A percentile compares a stretch with the other conserved stretches of the same genome.
Evolutionary conservation across 257 asterid species (phyloP).

Genomic region (Fraxinus anomala): DNA sequence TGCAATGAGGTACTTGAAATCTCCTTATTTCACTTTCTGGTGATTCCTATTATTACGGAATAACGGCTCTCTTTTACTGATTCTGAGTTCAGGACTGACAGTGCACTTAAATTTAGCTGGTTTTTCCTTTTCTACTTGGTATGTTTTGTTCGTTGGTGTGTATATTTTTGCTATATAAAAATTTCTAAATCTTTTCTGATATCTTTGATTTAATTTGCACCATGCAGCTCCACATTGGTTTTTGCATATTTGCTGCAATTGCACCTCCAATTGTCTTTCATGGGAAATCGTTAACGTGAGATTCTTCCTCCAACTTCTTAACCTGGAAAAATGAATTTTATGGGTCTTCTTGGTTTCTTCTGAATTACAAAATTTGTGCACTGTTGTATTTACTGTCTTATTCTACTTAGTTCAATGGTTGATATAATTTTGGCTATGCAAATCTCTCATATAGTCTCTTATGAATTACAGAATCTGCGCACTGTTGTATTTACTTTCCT

Average conservation of each 20-base stretch:
- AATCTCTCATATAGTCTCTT: background rate
- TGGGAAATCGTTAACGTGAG: slow-evolving; percentile 91
- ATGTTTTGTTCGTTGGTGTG: slow-evolving; percentile 16
- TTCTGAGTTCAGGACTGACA: slow-evolving; percentile 73
- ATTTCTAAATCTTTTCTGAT: slow-evolving; percentile 15
- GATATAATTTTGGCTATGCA: background rate
- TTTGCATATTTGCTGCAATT: slow-evolving; percentile 95
- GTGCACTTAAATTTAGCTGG: slow-evolving; percentile 94
- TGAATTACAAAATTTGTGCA: background rate
- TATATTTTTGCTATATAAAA: slow-evolving; percentile 5
- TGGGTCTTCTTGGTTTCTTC: background rate
- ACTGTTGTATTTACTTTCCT: background rate
- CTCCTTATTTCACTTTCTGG: slow-evolving; percentile 15
- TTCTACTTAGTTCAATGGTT: background rate
- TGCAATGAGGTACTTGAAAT: slow-evolving; percentile 72
- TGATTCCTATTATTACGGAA: background rate
- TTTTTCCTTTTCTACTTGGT: slow-evolving; percentile 93
- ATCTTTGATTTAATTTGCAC: slow-evolving; percentile 23
- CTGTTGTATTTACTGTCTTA: background rate
- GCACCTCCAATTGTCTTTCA: slow-evolving; percentile 94
- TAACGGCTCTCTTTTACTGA: slow-evolving; percentile 16
- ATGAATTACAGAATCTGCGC: background rate
- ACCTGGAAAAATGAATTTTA: background rate
- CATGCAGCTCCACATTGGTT: slow-evolving; percentile 86
- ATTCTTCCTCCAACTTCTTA: background rate